Evolutionary conservation across 306 rosid species (phyloP), one percentile per base, ranked within the genome.

Genomic region (Glycine latifolia): DNA sequence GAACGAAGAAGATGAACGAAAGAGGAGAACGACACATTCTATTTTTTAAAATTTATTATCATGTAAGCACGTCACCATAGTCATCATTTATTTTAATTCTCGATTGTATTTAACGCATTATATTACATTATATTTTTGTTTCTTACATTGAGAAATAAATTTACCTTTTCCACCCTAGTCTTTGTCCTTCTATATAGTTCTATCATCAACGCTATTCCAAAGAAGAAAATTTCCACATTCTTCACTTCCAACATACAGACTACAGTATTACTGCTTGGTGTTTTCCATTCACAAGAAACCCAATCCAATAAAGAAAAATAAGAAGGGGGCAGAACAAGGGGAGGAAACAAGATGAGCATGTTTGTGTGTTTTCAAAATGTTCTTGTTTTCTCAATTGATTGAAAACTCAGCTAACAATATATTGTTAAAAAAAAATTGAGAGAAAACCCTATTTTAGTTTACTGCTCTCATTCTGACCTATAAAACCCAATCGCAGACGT

Each of bases 401-500:
- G 49, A 61, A 17, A 61, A 43, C 33, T 43, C 52, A 67, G 35
- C 8, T 12, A 11, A 10, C 10, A 2, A 69, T 20, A 46, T 39
- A 39, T 5, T 39, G 5, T 17, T n/a, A 54, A n/a, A 13, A 37
- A 1, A 35, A 43, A 43, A 6, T 43, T 43, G 13, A 37, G 26
- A 39, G 11, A 41, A n/a, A 41, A n/a, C 20, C 13, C 48, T 37
- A 37, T 63, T 63, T 63, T 12, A 5, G 15, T 31, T 33, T 35
- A 63, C 15, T 35, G 10, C 15, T 31, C n/a, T 31, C 15, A 11
- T 61, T 61, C 67, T 26, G 67, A 61, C 43, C 15, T 26, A 35
- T n/a, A 14, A 37, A 31, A 79, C 84, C 89, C 85, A 67, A 41
- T 73, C 17, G 81, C 88, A 88, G 89, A 79, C 86, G 89, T 81